These are phyloP conservation scores for Xerocomellus amylosporus DNA, from an alignment of 768 basidiomycete species.

Conservation along the genomic window DNA sequence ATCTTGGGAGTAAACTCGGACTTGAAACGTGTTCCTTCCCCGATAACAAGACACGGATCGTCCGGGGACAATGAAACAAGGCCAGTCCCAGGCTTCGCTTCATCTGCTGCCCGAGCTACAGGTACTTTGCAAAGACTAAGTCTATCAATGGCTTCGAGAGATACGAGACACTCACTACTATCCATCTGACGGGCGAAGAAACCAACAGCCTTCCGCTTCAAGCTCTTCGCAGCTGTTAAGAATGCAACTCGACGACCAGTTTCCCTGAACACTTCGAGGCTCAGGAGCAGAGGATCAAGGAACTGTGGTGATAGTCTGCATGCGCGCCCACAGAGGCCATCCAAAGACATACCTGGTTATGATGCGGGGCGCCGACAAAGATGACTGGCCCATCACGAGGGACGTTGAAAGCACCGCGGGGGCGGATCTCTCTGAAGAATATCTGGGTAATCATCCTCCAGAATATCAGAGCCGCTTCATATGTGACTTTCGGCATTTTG, in stretches of 20 bases:
- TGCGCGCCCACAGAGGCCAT: slow-evolving; percentile 6
- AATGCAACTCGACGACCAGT: slow-evolving; percentile 79
- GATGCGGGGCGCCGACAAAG: slow-evolving; percentile 90
- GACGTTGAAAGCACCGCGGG: slow-evolving; percentile 92
- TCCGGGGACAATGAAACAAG: slow-evolving; percentile 63
- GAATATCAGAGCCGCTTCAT: slow-evolving; percentile 78
- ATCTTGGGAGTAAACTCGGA: slow-evolving; percentile 70
- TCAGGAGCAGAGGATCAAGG: slow-evolving; percentile 84
- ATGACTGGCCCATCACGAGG: slow-evolving; percentile 88
- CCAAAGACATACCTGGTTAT: slow-evolving; percentile 66
- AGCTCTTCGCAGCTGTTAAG: slow-evolving; percentile 85
- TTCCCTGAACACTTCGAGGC: slow-evolving; percentile 83
- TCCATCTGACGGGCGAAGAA: slow-evolving; percentile 80
- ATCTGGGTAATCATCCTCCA: slow-evolving; percentile 86
- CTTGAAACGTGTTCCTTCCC: slow-evolving; percentile 76
- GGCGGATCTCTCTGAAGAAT: slow-evolving; percentile 95
- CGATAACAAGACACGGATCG: slow-evolving; percentile 80
- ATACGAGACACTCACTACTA: slow-evolving; percentile 58
- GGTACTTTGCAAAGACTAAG: slow-evolving; percentile 59
- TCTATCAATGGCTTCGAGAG: not conserved
- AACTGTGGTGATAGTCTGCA: slow-evolving; percentile 53
- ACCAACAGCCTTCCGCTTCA: slow-evolving; percentile 77
- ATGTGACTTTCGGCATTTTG: slow-evolving; percentile 37
- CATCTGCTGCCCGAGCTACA: slow-evolving; percentile 88
- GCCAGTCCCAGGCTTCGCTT: slow-evolving; percentile 73